A percentile compares a stretch with the other conserved stretches of the same genome.
Evolutionary conservation across 2,329 filamentous ascomycete species (phyloP).

Genomic region (Talaromyces sp.): DNA sequence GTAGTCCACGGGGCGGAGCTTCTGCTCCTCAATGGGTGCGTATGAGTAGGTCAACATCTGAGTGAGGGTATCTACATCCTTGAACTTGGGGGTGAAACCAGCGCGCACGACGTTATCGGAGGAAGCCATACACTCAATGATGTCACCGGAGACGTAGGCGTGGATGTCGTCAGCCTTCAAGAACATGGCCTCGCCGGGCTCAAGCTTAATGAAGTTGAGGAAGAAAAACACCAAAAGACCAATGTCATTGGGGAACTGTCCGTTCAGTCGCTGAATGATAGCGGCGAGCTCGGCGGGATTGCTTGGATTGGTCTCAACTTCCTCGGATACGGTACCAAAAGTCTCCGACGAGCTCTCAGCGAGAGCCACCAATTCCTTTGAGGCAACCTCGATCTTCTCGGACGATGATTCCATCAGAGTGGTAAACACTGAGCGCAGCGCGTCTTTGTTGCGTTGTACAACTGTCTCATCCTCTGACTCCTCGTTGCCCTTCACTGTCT

Average conservation of each 20-base stretch:
- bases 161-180: constrained; percentile 96
- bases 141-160: constrained; percentile 76
- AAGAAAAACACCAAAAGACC: constrained; percentile 96
- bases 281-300: constrained; percentile 67
- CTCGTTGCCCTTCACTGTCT: constrained; percentile 59
- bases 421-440: constrained; percentile 73
- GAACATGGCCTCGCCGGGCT: constrained; percentile 92
- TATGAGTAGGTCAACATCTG: constrained; percentile 94
- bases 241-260: constrained; percentile 85
- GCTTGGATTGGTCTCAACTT: constrained; percentile 38
- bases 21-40: constrained; percentile 91
- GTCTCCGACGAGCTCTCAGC: constrained; percentile 68
- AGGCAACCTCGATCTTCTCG: constrained; percentile 65
- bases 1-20: constrained; percentile 84
- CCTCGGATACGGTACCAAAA: constrained; percentile 65
- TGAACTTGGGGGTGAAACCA: constrained; percentile 97
- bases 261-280: constrained; percentile 75
- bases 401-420: constrained; percentile 77
- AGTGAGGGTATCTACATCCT: constrained; percentile 87
- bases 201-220: constrained; percentile 88
- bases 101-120: constrained; percentile 99
- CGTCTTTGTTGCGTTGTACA: constrained; percentile 71
- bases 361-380: constrained; percentile 69
- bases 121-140: constrained; percentile 98
- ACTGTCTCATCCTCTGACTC: constrained; percentile 50